Evolutionary conservation across 345 rosid species (phyloP), one percentile per base, ranked within the genome.

Genomic region (Rhodamnia argentea): DNA sequence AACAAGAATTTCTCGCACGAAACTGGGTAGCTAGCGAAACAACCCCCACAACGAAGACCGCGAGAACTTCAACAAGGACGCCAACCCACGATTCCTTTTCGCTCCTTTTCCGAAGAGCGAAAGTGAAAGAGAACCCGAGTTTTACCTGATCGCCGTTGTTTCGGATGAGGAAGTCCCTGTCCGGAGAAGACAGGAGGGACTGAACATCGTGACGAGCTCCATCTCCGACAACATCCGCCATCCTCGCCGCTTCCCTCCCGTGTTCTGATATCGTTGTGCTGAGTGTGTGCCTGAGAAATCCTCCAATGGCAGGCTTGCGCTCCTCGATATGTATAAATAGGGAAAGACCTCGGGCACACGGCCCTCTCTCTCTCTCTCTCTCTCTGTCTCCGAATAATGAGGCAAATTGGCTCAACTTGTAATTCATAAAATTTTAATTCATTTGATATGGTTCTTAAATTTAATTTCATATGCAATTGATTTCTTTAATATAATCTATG

Each of bases 101-200:
- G n/a, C n/a, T 27, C 4, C 74, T 52, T 22, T 18, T 5, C 5
- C 44, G 76, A 54, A 78, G 22, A 9, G 70, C 50, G 58, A 87
- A 52, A 11, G 42, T 8, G 42, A n/a, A 50, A 5, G 44, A 18
- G 15, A 22, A 83, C 13, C 22, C 22, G 6, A 85, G 12, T 14
- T n/a, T 26, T 6, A 93, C 96, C 93, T 92, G 91, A 84, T 93
- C 90, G 53, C 93, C 94, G 87, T 93, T 84, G 88, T 91, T 95
- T 60, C 94, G 93, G 55, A 93, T n/a, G 58, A 96, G 95, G 84
- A 91, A 94, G 88, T 94, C 95, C 54, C 96, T 89, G 51, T 87
- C 90, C 6, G 92, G 85, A 84, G 99, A 90, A 84, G 91, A 91
- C 32, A 96, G 86, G 14, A 95, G 89, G 5, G 92, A 88, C 81